A percentile compares a stretch with the other conserved stretches of the same genome.
Conservation (phyloP, 1,284 basidiomycete genomes). For the Microbotryum lychnidis-dioicae region DNA sequence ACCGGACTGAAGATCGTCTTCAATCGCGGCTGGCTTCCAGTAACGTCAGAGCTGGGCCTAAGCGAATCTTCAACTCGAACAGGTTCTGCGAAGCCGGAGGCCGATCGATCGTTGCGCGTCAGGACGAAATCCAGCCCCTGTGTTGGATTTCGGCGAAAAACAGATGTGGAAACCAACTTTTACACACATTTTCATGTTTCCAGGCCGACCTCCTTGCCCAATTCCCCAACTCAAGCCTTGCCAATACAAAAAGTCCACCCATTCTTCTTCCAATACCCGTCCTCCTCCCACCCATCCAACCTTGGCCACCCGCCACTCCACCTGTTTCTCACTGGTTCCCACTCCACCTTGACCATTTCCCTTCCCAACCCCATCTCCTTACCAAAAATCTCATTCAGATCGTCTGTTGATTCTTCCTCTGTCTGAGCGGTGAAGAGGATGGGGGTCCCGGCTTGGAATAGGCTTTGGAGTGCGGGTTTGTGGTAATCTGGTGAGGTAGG, state of each 20-base stretch:
- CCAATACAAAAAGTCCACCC: slow-evolving; percentile 3
- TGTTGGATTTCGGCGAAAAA: too few species aligned
- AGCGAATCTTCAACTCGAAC: too few species aligned
- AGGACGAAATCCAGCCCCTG: too few species aligned
- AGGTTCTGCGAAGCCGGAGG: too few species aligned
- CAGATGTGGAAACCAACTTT: too few species aligned
- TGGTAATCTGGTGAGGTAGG: neutral
- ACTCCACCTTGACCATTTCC: neutral
- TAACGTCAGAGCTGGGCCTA: too few species aligned
- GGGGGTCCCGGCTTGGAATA: neutral
- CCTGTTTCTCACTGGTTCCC: slow-evolving; percentile 6
- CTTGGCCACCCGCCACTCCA: slow-evolving; percentile 12
- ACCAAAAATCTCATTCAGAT: neutral
- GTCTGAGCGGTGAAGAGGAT: slow-evolving; percentile 10
- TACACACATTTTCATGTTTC: too few species aligned
- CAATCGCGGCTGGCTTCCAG: too few species aligned
- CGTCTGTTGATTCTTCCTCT: slow-evolving; percentile 3
- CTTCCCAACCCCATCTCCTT: neutral
- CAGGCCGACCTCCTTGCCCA: too few species aligned
- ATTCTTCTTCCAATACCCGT: slow-evolving; percentile 5
- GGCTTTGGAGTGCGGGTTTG: neutral
- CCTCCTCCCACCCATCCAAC: slow-evolving; percentile 19
- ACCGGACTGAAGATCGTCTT: too few species aligned
- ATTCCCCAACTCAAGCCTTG: too few species aligned
- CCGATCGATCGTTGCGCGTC: too few species aligned